Evolutionary conservation across 75 land plant species (phyloP).

Genomic region (Picea glauca): DNA sequence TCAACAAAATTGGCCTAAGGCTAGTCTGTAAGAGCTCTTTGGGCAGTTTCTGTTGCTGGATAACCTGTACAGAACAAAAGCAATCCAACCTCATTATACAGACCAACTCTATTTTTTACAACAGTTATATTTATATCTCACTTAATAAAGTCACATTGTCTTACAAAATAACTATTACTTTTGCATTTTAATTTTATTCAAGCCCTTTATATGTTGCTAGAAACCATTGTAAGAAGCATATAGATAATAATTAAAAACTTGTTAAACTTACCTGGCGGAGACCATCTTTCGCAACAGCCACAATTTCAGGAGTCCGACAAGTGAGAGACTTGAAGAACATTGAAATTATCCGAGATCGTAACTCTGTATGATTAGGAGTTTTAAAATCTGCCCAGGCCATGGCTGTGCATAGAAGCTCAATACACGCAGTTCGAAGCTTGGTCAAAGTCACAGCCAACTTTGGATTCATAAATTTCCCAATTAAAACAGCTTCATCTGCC

Average conservation of each 20-base stretch:
- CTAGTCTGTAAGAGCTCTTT: constrained; percentile 98
- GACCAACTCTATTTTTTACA: background rate
- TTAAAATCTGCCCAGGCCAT: constrained; percentile 99
- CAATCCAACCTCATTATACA: constrained; percentile 4
- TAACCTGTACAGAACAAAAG: constrained; percentile 56
- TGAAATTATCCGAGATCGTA: constrained; percentile 91
- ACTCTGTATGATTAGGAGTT: constrained; percentile 71
- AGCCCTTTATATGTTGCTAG: background rate
- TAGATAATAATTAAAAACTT: background rate
- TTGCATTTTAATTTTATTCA: background rate
- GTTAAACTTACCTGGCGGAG: constrained; percentile 73
- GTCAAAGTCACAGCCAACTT: constrained; percentile 81
- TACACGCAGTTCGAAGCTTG: constrained; percentile 96
- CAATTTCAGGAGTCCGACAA: constrained; percentile 96
- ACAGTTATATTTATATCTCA: background rate
- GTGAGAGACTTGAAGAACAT: constrained; percentile 99
- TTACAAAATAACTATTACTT: background rate
- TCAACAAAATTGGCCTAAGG: constrained; percentile 93
- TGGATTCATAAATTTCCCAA: constrained; percentile 93
- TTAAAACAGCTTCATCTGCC: constrained; percentile 91
- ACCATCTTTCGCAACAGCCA: constrained; percentile 99
- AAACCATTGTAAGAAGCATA: background rate
- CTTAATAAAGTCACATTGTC: background rate
- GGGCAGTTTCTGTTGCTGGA: constrained; percentile 96
- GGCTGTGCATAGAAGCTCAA: constrained; percentile 98